Evolutionary conservation across 495 filamentous ascomycete species (phyloP).

Genomic region (Terfezia claveryi): DNA sequence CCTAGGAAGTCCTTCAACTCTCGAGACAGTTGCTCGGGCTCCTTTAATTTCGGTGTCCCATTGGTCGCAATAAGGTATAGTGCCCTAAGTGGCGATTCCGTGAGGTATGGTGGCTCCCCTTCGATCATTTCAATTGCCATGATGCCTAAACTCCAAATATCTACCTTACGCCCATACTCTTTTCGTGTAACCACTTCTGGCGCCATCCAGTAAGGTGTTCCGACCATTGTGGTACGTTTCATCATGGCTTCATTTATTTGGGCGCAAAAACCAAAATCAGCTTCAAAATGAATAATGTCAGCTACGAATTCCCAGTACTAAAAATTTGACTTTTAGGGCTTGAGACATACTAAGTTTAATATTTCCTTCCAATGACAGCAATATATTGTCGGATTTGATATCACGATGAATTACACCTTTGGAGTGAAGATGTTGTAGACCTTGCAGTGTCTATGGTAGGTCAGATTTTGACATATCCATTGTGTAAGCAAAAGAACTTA

Average conservation of each 20-base stretch:
- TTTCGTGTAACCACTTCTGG: conserved; percentile 93
- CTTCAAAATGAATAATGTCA: conserved; percentile 23
- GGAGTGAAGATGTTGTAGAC: conserved; percentile 85
- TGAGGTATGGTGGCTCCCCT: conserved; percentile 91
- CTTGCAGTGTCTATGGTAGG: conserved; percentile 45
- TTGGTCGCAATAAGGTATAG: conserved; percentile 94
- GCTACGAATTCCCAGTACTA: not conserved
- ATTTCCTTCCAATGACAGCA: conserved; percentile 82
- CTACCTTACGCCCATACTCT: conserved; percentile 94
- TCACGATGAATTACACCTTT: conserved; percentile 96
- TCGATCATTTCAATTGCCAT: conserved; percentile 99
- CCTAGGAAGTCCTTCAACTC: conserved; percentile 78
- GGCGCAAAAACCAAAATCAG: conserved; percentile 96
- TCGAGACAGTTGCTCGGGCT: conserved; percentile 57
- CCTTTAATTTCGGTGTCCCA: conserved; percentile 85
- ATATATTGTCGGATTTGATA: conserved; percentile 96
- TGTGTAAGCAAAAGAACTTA: conserved; percentile 15
- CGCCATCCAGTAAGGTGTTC: conserved; percentile 99
- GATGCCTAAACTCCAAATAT: conserved; percentile 96
- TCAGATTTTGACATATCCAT: not conserved
- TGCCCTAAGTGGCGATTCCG: conserved; percentile 78
- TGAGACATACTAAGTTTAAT: conserved; percentile 75
- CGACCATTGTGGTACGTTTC: conserved; percentile 97
- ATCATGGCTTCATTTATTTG: conserved; percentile 94
- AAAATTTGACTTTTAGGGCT: not conserved